Evolutionary conservation across 2,329 filamentous ascomycete genomes (phyloP), one percentile per base, ranked within the genome.

Genomic region (Fusarium tanahbumbuense): DNA sequence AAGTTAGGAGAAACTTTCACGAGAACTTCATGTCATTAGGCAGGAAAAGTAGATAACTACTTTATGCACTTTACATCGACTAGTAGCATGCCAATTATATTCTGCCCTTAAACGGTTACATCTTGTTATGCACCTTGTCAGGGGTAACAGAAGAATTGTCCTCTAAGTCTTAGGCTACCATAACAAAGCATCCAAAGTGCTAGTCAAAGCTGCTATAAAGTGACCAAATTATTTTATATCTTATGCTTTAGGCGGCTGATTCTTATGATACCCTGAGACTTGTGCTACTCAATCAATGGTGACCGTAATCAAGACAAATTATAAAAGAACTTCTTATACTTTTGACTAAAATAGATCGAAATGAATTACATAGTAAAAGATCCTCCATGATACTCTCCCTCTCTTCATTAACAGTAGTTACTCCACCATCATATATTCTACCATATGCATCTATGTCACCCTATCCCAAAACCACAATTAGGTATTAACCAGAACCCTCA

Each of bases 401-500:
- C 46, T 34, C 32, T 46, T 45, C 42, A 44, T 50, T 34, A 50
- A 22, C 44, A 53, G 48, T 18, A 34, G 18, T 46, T 46, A 37
- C 25, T 52, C 27, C 55, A 55, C 53, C 28, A 6, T 47, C 59
- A 18, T 37, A 34, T 66, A 61, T 56, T 55, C 47, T 30, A 34
- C 30, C 46, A 54, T 53, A 56, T 60, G 22, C 56, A 49, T 54
- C 28, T 56, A 60, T 73, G 42, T 58, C 49, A 53, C 56, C 30
- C 34, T 42, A 34, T 46, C 27, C 46, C 25, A 6, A 49, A 23
- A 6, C 63, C 56, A 28, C 27, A 45, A 70, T 71, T 70, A 69
- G 60, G 42, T 70, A 70, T 70, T 67, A 59, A 65, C 37, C 25
- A 50, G 28, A 58, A 71, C 52, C 56, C 34, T 48, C 44, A 65